Percentiles rank a stretch among this genome's conserved stretches.
These are phyloP conservation scores for Thelephora aurantiotincta DNA, from an alignment of 768 basidiomycete species.

Conservation along the genomic window DNA sequence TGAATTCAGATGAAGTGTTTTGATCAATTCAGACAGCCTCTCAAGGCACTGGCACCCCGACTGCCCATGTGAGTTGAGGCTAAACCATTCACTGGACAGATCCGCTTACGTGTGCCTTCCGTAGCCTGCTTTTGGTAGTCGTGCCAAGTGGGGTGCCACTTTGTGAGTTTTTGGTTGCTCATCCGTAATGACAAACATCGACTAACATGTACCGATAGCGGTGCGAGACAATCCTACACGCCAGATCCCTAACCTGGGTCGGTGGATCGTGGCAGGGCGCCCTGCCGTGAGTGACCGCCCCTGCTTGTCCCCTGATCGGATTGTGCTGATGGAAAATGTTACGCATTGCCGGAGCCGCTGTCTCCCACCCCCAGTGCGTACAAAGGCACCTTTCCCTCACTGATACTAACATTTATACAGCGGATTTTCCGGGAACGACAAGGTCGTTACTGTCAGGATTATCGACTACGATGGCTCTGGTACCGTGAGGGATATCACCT, in stretches of 20 bases:
- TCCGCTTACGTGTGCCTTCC: constrained; percentile 10
- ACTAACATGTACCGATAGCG: too few species aligned
- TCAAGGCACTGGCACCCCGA: constrained; percentile 11
- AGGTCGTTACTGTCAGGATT: constrained; percentile 28
- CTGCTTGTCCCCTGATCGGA: too few species aligned
- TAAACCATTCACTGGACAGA: constrained; percentile 15
- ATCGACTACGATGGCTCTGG: constrained; percentile 20
- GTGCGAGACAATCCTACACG: constrained; percentile 43
- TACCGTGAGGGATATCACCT: constrained; percentile 11
- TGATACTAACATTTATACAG: background rate
- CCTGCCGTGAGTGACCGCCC: too few species aligned
- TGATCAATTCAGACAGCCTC: background rate
- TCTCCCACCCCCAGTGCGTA: constrained; percentile 58
- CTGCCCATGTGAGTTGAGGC: too few species aligned
- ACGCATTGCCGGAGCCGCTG: constrained; percentile 86
- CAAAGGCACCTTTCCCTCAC: too few species aligned
- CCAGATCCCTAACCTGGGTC: background rate
- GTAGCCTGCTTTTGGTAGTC: too few species aligned
- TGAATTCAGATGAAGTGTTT: background rate
- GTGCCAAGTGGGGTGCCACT: too few species aligned
- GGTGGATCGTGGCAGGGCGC: too few species aligned
- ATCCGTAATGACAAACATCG: background rate
- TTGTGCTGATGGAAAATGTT: too few species aligned
- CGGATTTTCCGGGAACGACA: constrained; percentile 17
- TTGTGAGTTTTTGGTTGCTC: background rate